Evolutionary conservation across 306 rosid species (phyloP), one percentile per base, ranked within the genome.

Genomic region (Mimosa pudica): DNA sequence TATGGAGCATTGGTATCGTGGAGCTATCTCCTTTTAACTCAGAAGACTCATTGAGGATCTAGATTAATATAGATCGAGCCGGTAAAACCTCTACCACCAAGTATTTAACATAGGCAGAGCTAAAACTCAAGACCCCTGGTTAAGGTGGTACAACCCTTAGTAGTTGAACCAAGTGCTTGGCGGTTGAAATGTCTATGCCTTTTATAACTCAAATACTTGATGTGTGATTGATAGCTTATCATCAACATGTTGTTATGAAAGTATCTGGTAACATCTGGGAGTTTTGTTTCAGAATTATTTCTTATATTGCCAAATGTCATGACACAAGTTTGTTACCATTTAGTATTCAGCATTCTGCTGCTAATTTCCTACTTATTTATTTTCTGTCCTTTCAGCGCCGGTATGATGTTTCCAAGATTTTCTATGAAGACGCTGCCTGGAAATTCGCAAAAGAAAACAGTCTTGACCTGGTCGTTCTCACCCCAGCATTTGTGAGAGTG

Each of bases 361-460:
- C 38, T 41, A 68, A 48, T 75, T 74, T 82, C 16, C 30, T 24
- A 24, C 0, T 57, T 16, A 63, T 17, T 76, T 61, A 13, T 68
- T 16, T 70, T 52, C 16, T 76, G 47, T 73, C 47, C 45, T 75
- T 83, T 64, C 86, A 94, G 97, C 20, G 74, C 9, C 92, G 97
- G 98, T 94, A 94, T 71, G 17, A 71, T 55, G 92, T 92, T 79
- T 90, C 98, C 58, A 94, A 92, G 88, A 88, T 94, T 73, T 87
- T 94, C 85, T 96, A 96, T 13, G 98, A 94, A 87, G 96, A 87
- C 8, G 90, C 89, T 83, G 98, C 94, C 79, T 92, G 98, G 96
- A 89, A 89, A 80, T 90, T 94, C 78, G 93, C 36, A 10, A 89
- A 83, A 33, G 91, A 92, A 81, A 87, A 94, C 77, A 91, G 72